Evolutionary conservation across 495 filamentous ascomycete genomes (phyloP), one percentile per base, ranked within the genome.

Genomic region (Massariosphaeria phaeospora): DNA sequence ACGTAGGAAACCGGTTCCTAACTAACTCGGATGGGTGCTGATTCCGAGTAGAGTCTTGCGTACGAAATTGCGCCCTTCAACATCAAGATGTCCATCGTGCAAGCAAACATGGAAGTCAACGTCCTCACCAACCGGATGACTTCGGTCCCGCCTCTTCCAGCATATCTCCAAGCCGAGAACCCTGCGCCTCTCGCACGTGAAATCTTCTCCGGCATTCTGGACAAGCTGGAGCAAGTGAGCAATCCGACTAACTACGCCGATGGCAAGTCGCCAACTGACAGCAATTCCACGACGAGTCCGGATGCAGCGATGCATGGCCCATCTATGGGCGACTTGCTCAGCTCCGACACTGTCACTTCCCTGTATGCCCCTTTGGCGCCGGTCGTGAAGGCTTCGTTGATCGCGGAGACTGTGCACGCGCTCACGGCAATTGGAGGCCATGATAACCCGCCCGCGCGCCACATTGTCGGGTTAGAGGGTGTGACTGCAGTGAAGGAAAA

Each of bases 51-150:
- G 79, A 93, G 88, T 41, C 76, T 98, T 10, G 91, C 91, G 0
- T 98, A 95, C 72, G 93, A 98, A 71, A 86, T 98, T 47, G 93
- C 93, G 0, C 93, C 93, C 1, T 97, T 96, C 77, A 95, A 95
- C 69, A 82, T 97, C 75, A 95, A 91, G 69, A 79, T 96, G 62
- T 95, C 89, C 31, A 91, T 98, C 62, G 82, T 98, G 36, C 93
- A 98, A 73, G 88, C 91, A 55, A 85, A 81, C 56, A 76, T 88
- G 44, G 90, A 96, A 71, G 86, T 94, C 58, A 78, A 80, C 62
- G 81, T 88, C 39, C 78, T 96, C 46, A 91, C 86, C 35, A 93
- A 94, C 71, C 81, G 85, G 45, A 85, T 96, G 59, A 85, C 84
- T 53, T 84, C 86, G 55, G 85, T 86, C 0, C 90, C 90, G 13